Base-by-base conservation (phyloP, 78 protist species). In the Anaeramoeba ignava region DNA sequence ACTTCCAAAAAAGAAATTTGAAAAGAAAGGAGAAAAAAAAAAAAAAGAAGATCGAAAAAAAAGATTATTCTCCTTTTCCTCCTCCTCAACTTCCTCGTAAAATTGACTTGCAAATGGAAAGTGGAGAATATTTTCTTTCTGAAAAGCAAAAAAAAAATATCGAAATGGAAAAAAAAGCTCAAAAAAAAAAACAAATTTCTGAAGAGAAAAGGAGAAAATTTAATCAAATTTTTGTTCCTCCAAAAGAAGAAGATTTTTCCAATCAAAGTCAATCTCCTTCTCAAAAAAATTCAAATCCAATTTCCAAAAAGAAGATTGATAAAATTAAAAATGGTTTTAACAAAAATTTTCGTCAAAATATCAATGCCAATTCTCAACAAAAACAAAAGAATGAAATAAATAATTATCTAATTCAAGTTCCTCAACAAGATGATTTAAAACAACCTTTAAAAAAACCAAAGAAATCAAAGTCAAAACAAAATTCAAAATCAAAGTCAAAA, bases 121-220 rank as follows among this genome's bases (percentile, higher is more conserved):
- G 95, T 2, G 98, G 98, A 33, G 95, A 93, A 89, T 93, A 91
- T 86, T 95, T 91, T 40, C 84, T 94, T 38, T 40, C 83, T 37
- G 83, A 42, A 0, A 86, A 42, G 73, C 79, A 91, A 83, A 87
- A 81, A 41, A 31, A 0, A 0, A 33, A 42, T 67, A 3, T 39
- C 2, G 41, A 84, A 87, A 42, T 68, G 78, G n/a, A 68, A 68
- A n/a, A 68, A 68, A 68, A n/a, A 68, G n/a, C 31, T 31, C 31
- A n/a, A 68, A 68, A 68, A n/a, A 68, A 68, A n/a, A 68, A 68
- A 68, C 31, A 68, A 33, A 68, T n/a, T 31, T 68, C n/a, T 68
- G 31, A 68, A 68, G n/a, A 33, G 78, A 68, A n/a, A n/a, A 68
- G 78, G 78, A n/a, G 31, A n/a, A 68, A 68, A n/a, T 31, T 68